A percentile compares a stretch with the other conserved stretches of the same genome.
Conservation (phyloP, 768 basidiomycete genomes). For the Lactifluus subvellereus region DNA sequence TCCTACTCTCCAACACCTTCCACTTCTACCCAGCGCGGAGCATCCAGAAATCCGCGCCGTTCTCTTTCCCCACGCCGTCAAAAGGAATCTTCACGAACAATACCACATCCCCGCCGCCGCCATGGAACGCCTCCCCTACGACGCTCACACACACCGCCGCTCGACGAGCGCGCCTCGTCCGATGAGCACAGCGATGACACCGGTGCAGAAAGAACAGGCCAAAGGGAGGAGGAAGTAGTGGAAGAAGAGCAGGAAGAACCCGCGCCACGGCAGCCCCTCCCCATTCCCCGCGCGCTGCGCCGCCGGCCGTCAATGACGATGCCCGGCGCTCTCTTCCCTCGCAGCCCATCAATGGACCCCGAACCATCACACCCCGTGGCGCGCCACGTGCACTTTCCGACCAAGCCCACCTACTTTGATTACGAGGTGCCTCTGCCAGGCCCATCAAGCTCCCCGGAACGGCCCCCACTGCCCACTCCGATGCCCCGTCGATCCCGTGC, state of each 20-base stretch:
- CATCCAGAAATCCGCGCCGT: neutral
- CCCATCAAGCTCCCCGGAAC: neutral
- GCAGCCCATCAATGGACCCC: constrained; percentile 52
- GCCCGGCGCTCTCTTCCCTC: constrained; percentile 75
- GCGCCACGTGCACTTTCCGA: constrained; percentile 40
- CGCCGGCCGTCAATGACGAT: constrained; percentile 52
- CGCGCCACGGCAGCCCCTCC: constrained; percentile 26
- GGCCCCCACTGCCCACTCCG: neutral
- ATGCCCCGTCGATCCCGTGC: constrained; percentile 10
- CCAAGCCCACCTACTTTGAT: constrained; percentile 8
- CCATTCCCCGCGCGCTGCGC: constrained; percentile 33
- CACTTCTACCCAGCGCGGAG: neutral
- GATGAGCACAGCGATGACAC: neutral
- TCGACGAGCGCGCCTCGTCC: neutral
- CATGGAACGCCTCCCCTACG: neutral
- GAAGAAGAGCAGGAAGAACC: constrained; percentile 16
- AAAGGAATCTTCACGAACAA: neutral
- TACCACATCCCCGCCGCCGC: neutral
- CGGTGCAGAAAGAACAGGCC: constrained; percentile 24
- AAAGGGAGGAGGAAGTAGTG: constrained; percentile 2
- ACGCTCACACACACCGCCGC: neutral
- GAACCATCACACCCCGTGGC: constrained; percentile 34
- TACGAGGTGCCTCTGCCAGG: constrained; percentile 11
- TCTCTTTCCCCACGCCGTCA: neutral
- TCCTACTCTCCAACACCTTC: constrained; percentile 9